Evolutionary conservation across 108 stramenopile genomes (phyloP).

Genomic region (Seminavis robusta): DNA sequence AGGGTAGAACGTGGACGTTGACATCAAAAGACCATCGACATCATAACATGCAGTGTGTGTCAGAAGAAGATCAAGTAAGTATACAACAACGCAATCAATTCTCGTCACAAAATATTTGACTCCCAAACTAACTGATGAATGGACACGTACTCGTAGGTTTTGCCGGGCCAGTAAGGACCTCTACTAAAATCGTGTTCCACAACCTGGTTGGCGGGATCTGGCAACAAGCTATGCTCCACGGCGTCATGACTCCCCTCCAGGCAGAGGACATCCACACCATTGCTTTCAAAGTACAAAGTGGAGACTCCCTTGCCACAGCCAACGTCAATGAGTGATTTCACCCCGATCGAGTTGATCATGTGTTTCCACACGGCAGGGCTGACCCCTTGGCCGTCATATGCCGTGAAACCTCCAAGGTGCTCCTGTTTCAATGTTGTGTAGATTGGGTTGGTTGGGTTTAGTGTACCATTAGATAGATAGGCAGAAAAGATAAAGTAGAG

Average conservation of each 20-base stretch:
- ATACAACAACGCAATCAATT: no score
- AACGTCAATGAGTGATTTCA: conserved; percentile 71
- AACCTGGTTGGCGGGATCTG: conserved; percentile 22
- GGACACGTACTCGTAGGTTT: conserved; percentile 78
- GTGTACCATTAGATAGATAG: no score
- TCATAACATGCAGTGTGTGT: no score
- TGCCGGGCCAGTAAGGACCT: conserved; percentile 84
- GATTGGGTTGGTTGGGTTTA: no score
- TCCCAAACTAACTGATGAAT: conserved; percentile 62
- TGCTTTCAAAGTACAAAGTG: conserved; percentile 62
- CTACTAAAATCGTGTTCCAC: conserved; percentile 64
- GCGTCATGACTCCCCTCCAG: conserved; percentile 83
- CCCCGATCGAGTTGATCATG: conserved; percentile 37
- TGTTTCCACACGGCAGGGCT: conserved; percentile 52
- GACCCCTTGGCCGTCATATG: conserved; percentile 41
- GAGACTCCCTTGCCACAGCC: conserved; percentile 74
- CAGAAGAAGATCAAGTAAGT: no score
- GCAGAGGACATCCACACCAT: conserved; percentile 53
- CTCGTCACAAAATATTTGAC: no score
- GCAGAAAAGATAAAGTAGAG: no score
- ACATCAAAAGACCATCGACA: no score
- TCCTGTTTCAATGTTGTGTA: no score
- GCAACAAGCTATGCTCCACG: conserved; percentile 44
- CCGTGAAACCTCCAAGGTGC: conserved; percentile 76
- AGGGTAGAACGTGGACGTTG: no score